Conservation (phyloP, 352 stramenopile species). For the Globisporangium cederbergense region DNA sequence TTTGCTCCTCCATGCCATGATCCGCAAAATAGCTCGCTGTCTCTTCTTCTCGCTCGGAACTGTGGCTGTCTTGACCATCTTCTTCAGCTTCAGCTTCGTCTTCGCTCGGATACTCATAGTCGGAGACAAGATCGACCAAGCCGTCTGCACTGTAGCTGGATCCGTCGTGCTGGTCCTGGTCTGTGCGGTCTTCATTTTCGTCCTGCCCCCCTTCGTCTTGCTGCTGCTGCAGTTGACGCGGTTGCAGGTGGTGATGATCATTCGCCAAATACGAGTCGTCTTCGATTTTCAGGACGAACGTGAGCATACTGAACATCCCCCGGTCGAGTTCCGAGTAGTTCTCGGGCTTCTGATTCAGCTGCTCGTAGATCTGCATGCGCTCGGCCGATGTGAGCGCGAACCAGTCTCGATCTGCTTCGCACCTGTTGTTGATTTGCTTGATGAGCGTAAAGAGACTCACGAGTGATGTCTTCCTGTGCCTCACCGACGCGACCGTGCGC, state of each 20-base stretch:
- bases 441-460: slow-evolving; percentile 4
- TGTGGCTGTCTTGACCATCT: not conserved
- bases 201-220: not conserved
- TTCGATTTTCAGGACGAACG: not conserved
- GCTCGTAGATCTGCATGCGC: not conserved
- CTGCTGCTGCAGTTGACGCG: not conserved
- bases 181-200: not conserved
- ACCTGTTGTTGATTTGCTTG: not conserved
- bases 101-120: not conserved
- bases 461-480: not conserved
- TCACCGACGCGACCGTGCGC: not conserved
- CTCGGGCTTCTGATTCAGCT: not conserved
- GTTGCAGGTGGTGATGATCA: not conserved
- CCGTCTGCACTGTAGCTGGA: not conserved
- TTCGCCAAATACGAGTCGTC: not conserved
- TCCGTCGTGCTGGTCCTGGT: not conserved
- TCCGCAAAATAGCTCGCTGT: not conserved
- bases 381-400: not conserved
- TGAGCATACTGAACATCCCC: slow-evolving; percentile 3
- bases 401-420: not conserved
- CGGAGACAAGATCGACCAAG: not conserved
- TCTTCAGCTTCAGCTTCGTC: not conserved
- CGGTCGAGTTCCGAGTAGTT: slow-evolving; percentile 3
- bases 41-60: not conserved
- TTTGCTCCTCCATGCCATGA: not conserved